These are phyloP conservation scores for Talaromyces amestolkiae DNA, from an alignment of 2,329 filamentous ascomycete species.

Conservation along the genomic window DNA sequence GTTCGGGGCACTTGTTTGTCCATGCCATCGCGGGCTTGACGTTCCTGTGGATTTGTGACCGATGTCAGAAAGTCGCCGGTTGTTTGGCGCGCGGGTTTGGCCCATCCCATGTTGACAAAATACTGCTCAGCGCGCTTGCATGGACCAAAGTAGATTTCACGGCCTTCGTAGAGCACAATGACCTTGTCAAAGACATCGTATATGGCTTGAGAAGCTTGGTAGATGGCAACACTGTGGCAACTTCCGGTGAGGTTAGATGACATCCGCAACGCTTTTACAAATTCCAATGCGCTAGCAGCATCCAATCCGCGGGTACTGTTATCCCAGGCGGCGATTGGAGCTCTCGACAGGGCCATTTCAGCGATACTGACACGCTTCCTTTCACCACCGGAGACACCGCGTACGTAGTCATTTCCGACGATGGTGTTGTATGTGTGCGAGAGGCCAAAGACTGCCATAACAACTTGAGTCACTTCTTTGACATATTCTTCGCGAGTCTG, in stretches of 20 bases:
- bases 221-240: slow-evolving; percentile 66
- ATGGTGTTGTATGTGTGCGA: slow-evolving; percentile 70
- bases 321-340: slow-evolving; percentile 70
- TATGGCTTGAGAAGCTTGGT: slow-evolving; percentile 60
- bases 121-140: slow-evolving; percentile 63
- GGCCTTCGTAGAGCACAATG: slow-evolving; percentile 64
- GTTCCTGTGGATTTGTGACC: slow-evolving; percentile 63
- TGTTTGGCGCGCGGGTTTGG: slow-evolving; percentile 69
- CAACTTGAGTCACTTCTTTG: slow-evolving; percentile 62
- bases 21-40: slow-evolving; percentile 56
- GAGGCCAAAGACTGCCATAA: slow-evolving; percentile 71
- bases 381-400: slow-evolving; percentile 69
- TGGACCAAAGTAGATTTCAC: slow-evolving; percentile 69
- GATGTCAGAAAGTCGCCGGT: slow-evolving; percentile 76
- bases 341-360: slow-evolving; percentile 68
- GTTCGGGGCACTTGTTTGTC: slow-evolving; percentile 57
- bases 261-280: slow-evolving; percentile 64
- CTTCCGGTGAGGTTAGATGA: slow-evolving; percentile 63
- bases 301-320: slow-evolving; percentile 73
- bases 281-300: slow-evolving; percentile 69
- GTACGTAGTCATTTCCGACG: slow-evolving; percentile 73
- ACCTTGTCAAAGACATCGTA: slow-evolving; percentile 66
- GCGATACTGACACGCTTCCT: slow-evolving; percentile 79
- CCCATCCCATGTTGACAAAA: slow-evolving; percentile 68
- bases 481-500: slow-evolving; percentile 60